Evolutionary conservation across 768 basidiomycete genomes (phyloP).

Genomic region (Kwoniella heveanensis): DNA sequence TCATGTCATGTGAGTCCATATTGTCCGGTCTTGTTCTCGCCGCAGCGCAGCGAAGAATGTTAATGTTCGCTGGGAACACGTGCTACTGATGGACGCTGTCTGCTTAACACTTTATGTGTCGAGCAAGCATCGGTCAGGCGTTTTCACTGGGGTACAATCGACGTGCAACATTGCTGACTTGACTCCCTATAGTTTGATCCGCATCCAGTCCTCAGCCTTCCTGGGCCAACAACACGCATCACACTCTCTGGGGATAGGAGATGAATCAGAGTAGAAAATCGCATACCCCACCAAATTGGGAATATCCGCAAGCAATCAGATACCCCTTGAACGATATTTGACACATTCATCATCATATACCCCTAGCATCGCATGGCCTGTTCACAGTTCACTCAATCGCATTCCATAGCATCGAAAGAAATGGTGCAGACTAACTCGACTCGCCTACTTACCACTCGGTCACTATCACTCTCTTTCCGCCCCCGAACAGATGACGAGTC

Average conservation of each 20-base stretch:
- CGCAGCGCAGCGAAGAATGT: background rate
- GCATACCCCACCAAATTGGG: background rate
- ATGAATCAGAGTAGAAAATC: background rate
- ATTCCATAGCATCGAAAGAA: too few relatives aligned
- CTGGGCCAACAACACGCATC: too few relatives aligned
- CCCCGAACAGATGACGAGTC: too few relatives aligned
- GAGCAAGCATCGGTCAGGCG: background rate
- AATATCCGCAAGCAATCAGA: background rate
- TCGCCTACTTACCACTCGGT: too few relatives aligned
- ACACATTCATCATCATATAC: background rate
- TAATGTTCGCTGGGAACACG: background rate
- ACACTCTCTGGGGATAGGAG: too few relatives aligned
- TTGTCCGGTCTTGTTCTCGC: background rate
- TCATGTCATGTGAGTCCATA: background rate
- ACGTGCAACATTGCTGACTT: background rate
- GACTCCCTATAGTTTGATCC: background rate
- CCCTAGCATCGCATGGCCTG: background rate
- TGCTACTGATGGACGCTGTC: constrained; percentile 1
- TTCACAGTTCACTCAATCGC: too few relatives aligned
- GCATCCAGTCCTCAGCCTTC: too few relatives aligned
- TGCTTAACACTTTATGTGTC: background rate
- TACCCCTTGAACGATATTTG: background rate
- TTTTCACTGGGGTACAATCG: background rate
- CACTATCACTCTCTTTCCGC: too few relatives aligned
- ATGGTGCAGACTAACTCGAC: too few relatives aligned